Evolutionary conservation across 371 early-diverging fungal species (phyloP).

Genomic region (Mortierella polycephala): DNA sequence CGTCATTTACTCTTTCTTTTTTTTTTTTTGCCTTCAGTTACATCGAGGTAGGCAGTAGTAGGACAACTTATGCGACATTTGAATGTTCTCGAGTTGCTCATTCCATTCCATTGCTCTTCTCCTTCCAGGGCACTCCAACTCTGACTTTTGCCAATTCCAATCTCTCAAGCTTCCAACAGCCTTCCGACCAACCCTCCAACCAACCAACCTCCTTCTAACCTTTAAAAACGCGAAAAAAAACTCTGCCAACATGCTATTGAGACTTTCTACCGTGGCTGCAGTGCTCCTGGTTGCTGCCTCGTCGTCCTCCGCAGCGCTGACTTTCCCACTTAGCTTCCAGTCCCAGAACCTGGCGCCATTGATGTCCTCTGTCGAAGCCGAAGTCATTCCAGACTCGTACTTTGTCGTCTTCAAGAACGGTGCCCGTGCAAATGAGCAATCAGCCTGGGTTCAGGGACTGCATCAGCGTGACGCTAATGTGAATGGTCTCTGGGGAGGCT

Average conservation of each 20-base stretch:
- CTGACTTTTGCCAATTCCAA: too few relatives aligned
- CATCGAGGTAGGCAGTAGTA: too few relatives aligned
- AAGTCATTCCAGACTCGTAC: conserved; percentile 80
- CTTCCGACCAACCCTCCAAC: too few relatives aligned
- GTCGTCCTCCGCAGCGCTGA: conserved; percentile 8
- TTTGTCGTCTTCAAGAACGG: conserved; percentile 85
- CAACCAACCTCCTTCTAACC: neutral
- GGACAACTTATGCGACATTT: too few relatives aligned
- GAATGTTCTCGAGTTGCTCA: too few relatives aligned
- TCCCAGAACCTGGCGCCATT: conserved; percentile 65
- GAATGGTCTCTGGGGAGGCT: conserved; percentile 23
- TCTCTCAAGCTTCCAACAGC: too few relatives aligned
- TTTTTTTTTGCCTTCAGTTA: too few relatives aligned
- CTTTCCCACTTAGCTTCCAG: conserved; percentile 11
- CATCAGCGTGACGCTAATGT: conserved; percentile 13
- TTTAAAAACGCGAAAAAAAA: neutral
- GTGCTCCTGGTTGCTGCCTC: conserved; percentile 16
- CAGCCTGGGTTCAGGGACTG: conserved; percentile 41
- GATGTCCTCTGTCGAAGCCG: conserved; percentile 68
- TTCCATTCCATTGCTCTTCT: too few relatives aligned
- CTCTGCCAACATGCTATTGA: conserved; percentile 20
- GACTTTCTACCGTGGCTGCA: conserved; percentile 43
- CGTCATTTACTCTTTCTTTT: too few relatives aligned
- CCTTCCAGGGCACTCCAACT: too few relatives aligned
- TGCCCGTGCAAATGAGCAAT: conserved; percentile 29